Conservation (phyloP, 2,329 filamentous ascomycete species). For the Furcasterigmium furcatum region DNA sequence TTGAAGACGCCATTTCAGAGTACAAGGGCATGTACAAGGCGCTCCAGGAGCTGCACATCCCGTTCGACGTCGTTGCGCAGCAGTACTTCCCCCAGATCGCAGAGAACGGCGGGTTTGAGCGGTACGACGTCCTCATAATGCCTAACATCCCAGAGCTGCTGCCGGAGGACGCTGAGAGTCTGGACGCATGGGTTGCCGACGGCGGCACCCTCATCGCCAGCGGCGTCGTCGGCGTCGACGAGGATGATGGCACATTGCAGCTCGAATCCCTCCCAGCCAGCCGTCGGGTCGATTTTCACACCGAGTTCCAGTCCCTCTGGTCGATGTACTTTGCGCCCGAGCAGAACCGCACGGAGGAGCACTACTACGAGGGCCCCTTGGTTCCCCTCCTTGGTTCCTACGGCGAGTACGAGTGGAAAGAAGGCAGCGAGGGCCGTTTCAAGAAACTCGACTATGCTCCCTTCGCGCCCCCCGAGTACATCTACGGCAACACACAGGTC, state of each 20-base stretch:
- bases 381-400: slow-evolving; percentile 10
- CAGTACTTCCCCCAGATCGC: slow-evolving; percentile 7
- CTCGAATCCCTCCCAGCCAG: slow-evolving; percentile 8
- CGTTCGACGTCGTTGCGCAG: slow-evolving; percentile 11
- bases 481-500: slow-evolving; percentile 9
- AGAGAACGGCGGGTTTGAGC: slow-evolving; percentile 6
- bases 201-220: slow-evolving; percentile 11
- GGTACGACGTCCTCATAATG: slow-evolving; percentile 9
- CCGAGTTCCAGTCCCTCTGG: slow-evolving; percentile 6
- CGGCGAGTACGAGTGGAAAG: slow-evolving; percentile 10
- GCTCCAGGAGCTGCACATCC: slow-evolving; percentile 13
- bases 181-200: slow-evolving; percentile 9
- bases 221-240: slow-evolving; percentile 8
- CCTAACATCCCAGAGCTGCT: slow-evolving; percentile 9
- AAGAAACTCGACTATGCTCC: slow-evolving; percentile 8
- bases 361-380: slow-evolving; percentile 9
- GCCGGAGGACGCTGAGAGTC: slow-evolving; percentile 1
- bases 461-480: slow-evolving; percentile 11
- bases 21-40: slow-evolving; percentile 13
- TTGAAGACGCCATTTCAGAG: slow-evolving; percentile 7
- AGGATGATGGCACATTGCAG: not conserved
- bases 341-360: slow-evolving; percentile 5
- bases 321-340: slow-evolving; percentile 10
- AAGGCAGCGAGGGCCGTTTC: slow-evolving; percentile 3
- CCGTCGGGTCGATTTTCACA: not conserved